Conservation (phyloP, 2,329 filamentous ascomycete genomes). For the Colletotrichum sp. region DNA sequence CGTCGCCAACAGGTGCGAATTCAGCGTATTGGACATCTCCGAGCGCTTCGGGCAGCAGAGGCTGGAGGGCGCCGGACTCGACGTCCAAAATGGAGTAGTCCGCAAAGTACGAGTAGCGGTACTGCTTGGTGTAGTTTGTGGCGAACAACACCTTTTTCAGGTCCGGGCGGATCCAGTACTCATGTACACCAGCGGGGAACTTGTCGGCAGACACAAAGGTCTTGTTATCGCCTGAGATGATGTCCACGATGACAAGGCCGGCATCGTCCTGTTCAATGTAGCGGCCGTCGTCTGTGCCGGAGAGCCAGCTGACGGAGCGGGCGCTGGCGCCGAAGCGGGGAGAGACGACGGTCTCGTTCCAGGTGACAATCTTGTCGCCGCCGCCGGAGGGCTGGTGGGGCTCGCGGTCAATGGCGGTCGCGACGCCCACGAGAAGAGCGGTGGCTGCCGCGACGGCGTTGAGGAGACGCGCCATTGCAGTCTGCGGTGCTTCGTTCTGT, state of each 20-base stretch:
- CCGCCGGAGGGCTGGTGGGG: constrained; percentile 61
- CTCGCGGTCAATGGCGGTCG: constrained; percentile 50
- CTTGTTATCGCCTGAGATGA: constrained; percentile 59
- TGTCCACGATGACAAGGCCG: constrained; percentile 65
- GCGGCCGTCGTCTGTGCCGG: constrained; percentile 63
- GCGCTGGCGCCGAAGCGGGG: constrained; percentile 50
- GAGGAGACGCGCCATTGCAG: constrained; percentile 15
- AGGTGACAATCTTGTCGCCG: constrained; percentile 61
- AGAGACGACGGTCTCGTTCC: constrained; percentile 61
- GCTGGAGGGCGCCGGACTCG: constrained; percentile 55
- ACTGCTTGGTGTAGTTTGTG: constrained; percentile 71
- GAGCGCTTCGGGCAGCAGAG: constrained; percentile 62
- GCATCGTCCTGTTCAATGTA: constrained; percentile 60
- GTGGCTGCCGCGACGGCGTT: not conserved
- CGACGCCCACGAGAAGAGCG: constrained; percentile 8
- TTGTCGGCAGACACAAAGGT: constrained; percentile 64
- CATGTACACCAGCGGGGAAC: constrained; percentile 58
- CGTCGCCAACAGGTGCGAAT: constrained; percentile 61
- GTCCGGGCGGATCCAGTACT: constrained; percentile 68
- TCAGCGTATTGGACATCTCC: constrained; percentile 72
- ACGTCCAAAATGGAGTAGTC: constrained; percentile 71
- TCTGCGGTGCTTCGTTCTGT: not conserved
- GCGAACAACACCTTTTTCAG: constrained; percentile 64
- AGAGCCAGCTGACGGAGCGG: constrained; percentile 61
- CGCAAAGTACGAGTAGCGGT: constrained; percentile 71